A percentile compares a stretch with the other conserved stretches of the same genome.
Conservation (phyloP, 225 moss, liverwort and hornwort species). For the Sphagnum contortum region DNA sequence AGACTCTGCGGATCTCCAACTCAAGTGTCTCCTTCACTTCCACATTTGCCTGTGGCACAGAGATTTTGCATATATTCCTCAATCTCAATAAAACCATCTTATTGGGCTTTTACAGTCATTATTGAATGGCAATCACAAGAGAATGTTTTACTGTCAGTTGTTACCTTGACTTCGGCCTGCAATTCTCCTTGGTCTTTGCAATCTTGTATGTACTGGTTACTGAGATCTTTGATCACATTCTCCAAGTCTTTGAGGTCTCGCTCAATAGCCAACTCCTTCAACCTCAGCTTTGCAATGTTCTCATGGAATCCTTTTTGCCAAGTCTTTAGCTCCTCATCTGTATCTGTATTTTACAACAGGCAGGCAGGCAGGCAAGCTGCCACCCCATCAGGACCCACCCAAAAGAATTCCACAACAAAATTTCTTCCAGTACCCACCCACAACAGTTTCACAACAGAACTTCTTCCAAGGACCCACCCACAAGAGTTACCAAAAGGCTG, state of each 20-base stretch:
- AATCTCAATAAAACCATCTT: too few species aligned
- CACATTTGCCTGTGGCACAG: conserved; percentile 45
- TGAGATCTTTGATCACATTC: conserved; percentile 29
- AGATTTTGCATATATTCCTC: too few species aligned
- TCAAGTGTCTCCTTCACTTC: conserved; percentile 62
- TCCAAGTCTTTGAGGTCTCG: conserved; percentile 58
- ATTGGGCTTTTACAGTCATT: too few species aligned
- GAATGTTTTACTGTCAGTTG: too few species aligned
- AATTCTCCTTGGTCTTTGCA: conserved; percentile 68
- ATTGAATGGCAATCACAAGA: too few species aligned
- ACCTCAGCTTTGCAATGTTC: conserved; percentile 40
- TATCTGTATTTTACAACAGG: conserved; percentile 25
- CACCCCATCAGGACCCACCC: too few species aligned
- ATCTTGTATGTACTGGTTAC: conserved; percentile 46
- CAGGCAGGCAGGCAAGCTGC: too few species aligned
- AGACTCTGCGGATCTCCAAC: conserved; percentile 48
- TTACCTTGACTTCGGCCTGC: conserved; percentile 89
- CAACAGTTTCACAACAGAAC: too few species aligned
- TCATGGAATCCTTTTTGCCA: conserved; percentile 59
- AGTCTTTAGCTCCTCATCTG: conserved; percentile 61
- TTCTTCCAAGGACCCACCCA: too few species aligned
- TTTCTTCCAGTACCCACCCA: too few species aligned
- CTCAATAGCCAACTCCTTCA: conserved; percentile 41
- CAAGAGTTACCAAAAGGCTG: too few species aligned
- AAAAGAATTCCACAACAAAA: too few species aligned